Evolutionary conservation across 2,329 filamentous ascomycete genomes (phyloP), one percentile per base, ranked within the genome.

Genomic region (Sclerotinia glacialis): DNA sequence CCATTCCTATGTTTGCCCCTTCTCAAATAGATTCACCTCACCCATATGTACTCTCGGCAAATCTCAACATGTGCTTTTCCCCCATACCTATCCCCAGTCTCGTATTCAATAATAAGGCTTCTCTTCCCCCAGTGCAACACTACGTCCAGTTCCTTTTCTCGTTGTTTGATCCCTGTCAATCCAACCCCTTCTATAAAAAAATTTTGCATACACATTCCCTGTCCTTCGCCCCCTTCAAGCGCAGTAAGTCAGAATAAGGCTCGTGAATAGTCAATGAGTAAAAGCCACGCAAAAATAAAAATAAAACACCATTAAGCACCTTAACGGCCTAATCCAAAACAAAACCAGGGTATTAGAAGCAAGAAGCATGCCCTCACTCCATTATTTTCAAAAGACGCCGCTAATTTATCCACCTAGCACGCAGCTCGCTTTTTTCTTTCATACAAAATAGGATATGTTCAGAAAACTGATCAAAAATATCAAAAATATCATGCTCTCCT

Each of bases 391-490:
- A 34, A 11, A 34, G 26, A 34, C 42, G 42, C 56, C 56, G 40
- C 12, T 34, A 16, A 34, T 23, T 16, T 31, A 47, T 47, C 42
- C 42, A 60, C 42, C 28, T 23, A 34, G 28, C 28, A 34, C 9
- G 3, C 8, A 47, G 56, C 28, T 47, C 42, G 28, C 42, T 18
- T 23, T n/a, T 23, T 47, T 26, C 28, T 34, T 46, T 34, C 18
- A 46, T 60, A 47, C 11, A 60, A 47, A 60, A 47, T n/a, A 34
- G 11, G 21, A 60, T 34, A n/a, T 59, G 42, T 47, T 14, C 21
- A 23, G 53, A 28, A 26, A 44, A 56, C 14, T 28, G 28, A 26
- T 42, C 37, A 4, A 3, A 56, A 28, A 42, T 16, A 26, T 42
- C 37, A 4, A 3, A 56, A 28, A 42, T 16, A 40, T 42, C 14